Evolutionary conservation across 2,329 filamentous ascomycete genomes (phyloP).

Genomic region (Phyllachora maydis): DNA sequence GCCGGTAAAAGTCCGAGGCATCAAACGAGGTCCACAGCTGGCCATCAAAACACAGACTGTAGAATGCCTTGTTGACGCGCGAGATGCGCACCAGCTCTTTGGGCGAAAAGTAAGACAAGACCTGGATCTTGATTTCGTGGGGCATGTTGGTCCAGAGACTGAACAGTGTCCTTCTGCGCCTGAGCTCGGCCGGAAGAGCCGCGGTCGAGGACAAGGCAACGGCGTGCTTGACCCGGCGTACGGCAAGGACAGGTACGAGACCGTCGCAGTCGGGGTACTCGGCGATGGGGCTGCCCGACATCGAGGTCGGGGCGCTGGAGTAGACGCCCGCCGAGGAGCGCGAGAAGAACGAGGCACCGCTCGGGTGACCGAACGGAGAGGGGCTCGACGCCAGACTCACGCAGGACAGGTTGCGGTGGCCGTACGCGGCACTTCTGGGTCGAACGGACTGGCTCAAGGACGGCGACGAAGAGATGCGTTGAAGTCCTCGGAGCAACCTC

Average conservation of each 20-base stretch:
- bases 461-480: slow-evolving; percentile 65
- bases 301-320: slow-evolving; percentile 15
- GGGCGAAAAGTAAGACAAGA: slow-evolving; percentile 57
- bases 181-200: slow-evolving; percentile 42
- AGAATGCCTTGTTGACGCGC: slow-evolving; percentile 55
- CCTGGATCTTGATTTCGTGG: slow-evolving; percentile 57
- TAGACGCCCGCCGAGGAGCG: slow-evolving; percentile 10
- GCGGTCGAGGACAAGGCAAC: slow-evolving; percentile 23
- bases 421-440: slow-evolving; percentile 44
- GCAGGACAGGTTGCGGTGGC: slow-evolving; percentile 40
- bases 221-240: slow-evolving; percentile 32
- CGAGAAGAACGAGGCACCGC: slow-evolving; percentile 11
- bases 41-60: slow-evolving; percentile 77
- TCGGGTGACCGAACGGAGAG: slow-evolving; percentile 17
- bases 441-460: slow-evolving; percentile 45
- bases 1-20: slow-evolving; percentile 65
- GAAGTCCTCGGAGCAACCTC: slow-evolving; percentile 50
- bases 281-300: slow-evolving; percentile 16
- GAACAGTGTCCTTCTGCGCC: slow-evolving; percentile 22
- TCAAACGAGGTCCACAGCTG: slow-evolving; percentile 82
- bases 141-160: slow-evolving; percentile 71
- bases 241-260: slow-evolving; percentile 26
- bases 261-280: slow-evolving; percentile 19
- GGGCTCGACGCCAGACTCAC: slow-evolving; percentile 25
- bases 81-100: slow-evolving; percentile 67